Percentiles rank a stretch among this genome's conserved stretches.
Conservation (phyloP, 129 eudicot species). For the Lonicera japonica region DNA sequence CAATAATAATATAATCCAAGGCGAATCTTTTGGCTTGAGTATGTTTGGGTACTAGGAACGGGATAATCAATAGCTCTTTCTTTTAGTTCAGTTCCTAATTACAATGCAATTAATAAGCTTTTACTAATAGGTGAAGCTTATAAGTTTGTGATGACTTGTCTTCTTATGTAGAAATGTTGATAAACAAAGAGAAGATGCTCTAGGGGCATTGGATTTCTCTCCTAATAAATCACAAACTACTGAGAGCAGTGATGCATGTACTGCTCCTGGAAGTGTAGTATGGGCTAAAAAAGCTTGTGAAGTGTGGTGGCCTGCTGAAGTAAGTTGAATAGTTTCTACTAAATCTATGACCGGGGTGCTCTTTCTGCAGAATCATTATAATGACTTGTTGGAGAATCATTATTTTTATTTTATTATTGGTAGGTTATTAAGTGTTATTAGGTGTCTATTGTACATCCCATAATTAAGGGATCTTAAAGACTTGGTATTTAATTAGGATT, state of each 20-base stretch:
- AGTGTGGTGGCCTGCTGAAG: conserved; percentile 42
- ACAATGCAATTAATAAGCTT: neutral
- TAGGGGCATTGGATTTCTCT: conserved; percentile 15
- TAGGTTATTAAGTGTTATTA: no score
- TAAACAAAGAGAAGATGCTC: conserved; percentile 18
- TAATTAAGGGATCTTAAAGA: no score
- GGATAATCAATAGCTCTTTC: neutral
- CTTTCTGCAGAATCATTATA: neutral
- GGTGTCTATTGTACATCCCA: no score
- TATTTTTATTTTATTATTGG: no score
- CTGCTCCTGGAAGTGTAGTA: conserved; percentile 41
- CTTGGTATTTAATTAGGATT: no score
- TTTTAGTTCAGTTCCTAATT: neutral
- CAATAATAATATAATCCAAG: neutral
- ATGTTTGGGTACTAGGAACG: conserved; percentile 1
- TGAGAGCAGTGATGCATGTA: conserved; percentile 24
- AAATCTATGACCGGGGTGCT: neutral
- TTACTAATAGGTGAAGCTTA: neutral
- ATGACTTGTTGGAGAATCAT: no score
- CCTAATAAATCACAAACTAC: conserved; percentile 27
- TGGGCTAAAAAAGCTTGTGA: conserved; percentile 30
- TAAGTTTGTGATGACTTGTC: neutral
- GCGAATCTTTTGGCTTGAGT: neutral
- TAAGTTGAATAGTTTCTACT: conserved; percentile 16
- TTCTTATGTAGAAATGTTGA: conserved; percentile 14